A percentile compares a stretch with the other conserved stretches of the same genome.
Conservation (phyloP, 75 land plant genomes). For the Larix kaempferi region DNA sequence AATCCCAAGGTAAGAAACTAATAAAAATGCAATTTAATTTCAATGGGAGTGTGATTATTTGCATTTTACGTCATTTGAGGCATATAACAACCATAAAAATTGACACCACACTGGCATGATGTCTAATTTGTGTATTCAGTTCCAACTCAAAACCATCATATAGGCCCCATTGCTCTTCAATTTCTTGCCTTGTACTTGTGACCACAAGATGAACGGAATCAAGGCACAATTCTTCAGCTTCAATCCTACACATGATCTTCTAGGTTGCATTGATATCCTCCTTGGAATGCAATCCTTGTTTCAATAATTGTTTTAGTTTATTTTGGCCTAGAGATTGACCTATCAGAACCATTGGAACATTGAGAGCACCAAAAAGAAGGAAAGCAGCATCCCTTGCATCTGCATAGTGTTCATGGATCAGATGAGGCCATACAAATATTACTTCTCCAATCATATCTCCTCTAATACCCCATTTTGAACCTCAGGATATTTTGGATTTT, state of each 20-base stretch:
- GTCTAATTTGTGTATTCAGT: conserved; percentile 63
- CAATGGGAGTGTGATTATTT: no score
- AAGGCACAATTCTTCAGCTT: conserved; percentile 74
- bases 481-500: no score
- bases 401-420: conserved; percentile 90
- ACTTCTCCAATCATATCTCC: conserved; percentile 61
- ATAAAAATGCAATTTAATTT: neutral
- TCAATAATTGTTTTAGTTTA: conserved; percentile 79
- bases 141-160: conserved; percentile 90
- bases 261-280: conserved; percentile 80
- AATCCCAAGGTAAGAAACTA: neutral
- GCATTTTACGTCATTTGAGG: conserved; percentile 86
- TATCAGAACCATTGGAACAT: conserved; percentile 87
- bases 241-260: conserved; percentile 80
- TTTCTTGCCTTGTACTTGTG: conserved; percentile 87
- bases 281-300: conserved; percentile 72
- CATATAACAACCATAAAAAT: conserved; percentile 83
- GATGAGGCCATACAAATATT: conserved; percentile 73
- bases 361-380: conserved; percentile 76
- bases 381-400: conserved; percentile 92
- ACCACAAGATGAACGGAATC: conserved; percentile 83
- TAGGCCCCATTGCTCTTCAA: conserved; percentile 87
- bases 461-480: no score
- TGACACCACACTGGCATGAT: conserved; percentile 67
- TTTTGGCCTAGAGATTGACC: conserved; percentile 93